A percentile compares a stretch with the other conserved stretches of the same genome.
These are phyloP conservation scores for Astraeus odoratus DNA, from an alignment of 768 basidiomycete species.

Conservation along the genomic window DNA sequence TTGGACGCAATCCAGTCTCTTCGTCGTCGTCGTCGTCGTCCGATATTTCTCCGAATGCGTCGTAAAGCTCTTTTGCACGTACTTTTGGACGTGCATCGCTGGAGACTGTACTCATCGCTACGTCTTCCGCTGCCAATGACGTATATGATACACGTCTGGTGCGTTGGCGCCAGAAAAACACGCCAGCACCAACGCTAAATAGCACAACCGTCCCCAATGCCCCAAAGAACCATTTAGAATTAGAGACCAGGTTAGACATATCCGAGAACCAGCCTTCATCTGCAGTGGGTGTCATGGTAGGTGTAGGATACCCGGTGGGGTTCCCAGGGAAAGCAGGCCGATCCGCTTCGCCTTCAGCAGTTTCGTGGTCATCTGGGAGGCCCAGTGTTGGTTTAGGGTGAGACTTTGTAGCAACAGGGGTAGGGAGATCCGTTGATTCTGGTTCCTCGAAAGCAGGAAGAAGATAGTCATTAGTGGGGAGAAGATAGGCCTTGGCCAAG, in stretches of 20 bases:
- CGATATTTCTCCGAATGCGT: constrained; percentile 89
- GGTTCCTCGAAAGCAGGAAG: constrained; percentile 42
- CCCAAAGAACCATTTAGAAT: constrained; percentile 85
- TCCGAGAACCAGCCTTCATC: constrained; percentile 85
- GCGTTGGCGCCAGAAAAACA: constrained; percentile 78
- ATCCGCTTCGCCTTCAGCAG: constrained; percentile 71
- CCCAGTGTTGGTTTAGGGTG: constrained; percentile 81
- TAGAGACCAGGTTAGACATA: constrained; percentile 64
- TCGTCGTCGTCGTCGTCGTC: constrained; percentile 80
- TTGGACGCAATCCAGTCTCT: constrained; percentile 49
- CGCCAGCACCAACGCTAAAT: constrained; percentile 59
- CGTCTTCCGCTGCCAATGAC: constrained; percentile 55
- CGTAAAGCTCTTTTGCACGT: constrained; percentile 86
- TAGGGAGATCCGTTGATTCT: constrained; percentile 33
- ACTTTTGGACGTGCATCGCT: constrained; percentile 29
- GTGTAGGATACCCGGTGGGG: constrained; percentile 19
- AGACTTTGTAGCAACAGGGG: constrained; percentile 46
- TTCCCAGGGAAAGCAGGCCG: constrained; percentile 59
- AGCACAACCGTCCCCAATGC: constrained; percentile 73
- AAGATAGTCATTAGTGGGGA: constrained; percentile 45
- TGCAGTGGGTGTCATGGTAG: constrained; percentile 49
- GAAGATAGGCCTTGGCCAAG: constrained; percentile 54
- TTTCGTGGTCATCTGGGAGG: constrained; percentile 82
- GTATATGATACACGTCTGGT: constrained; percentile 43
- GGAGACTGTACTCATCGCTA: constrained; percentile 71